These are phyloP conservation scores for Wolfiporia cocos DNA, from an alignment of 1,284 basidiomycete genomes.

Conservation along the genomic window DNA sequence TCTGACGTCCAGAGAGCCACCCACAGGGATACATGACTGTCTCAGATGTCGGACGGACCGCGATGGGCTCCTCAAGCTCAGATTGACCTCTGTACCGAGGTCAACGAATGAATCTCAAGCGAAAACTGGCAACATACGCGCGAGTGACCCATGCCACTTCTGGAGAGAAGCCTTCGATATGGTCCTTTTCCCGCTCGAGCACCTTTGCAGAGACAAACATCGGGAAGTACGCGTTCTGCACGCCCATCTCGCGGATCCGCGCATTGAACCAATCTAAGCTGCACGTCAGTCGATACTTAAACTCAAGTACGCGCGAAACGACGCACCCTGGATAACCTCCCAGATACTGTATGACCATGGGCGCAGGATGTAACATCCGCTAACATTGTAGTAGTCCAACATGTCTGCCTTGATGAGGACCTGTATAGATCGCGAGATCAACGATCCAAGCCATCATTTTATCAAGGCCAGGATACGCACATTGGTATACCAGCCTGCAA, in stretches of 20 bases:
- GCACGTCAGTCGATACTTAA: conserved; percentile 3
- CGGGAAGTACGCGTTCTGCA: conserved; percentile 98
- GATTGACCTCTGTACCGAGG: conserved; percentile 65
- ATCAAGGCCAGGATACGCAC: conserved; percentile 37
- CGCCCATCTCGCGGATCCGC: conserved; percentile 90
- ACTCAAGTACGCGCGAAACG: conserved; percentile 10
- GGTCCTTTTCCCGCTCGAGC: conserved; percentile 95
- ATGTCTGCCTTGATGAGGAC: conserved; percentile 98
- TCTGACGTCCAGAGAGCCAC: conserved; percentile 20
- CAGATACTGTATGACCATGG: conserved; percentile 98
- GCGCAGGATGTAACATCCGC: conserved; percentile 97
- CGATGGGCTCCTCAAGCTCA: conserved; percentile 95
- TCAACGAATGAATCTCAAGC: not conserved
- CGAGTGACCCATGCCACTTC: conserved; percentile 99
- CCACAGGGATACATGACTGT: conserved; percentile 96
- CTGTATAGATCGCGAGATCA: conserved; percentile 32
- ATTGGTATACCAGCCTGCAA: conserved; percentile 91
- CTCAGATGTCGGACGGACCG: conserved; percentile 97
- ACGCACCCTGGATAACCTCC: conserved; percentile 86
- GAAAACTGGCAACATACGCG: conserved; percentile 58
- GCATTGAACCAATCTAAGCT: conserved; percentile 82
- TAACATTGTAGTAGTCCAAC: conserved; percentile 99
- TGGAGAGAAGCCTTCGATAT: conserved; percentile 99
- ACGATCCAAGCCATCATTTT: conserved; percentile 3
- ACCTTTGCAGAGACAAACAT: conserved; percentile 97